Evolutionary conservation across 768 basidiomycete species (phyloP).

Genomic region (Russula ochroleuca): DNA sequence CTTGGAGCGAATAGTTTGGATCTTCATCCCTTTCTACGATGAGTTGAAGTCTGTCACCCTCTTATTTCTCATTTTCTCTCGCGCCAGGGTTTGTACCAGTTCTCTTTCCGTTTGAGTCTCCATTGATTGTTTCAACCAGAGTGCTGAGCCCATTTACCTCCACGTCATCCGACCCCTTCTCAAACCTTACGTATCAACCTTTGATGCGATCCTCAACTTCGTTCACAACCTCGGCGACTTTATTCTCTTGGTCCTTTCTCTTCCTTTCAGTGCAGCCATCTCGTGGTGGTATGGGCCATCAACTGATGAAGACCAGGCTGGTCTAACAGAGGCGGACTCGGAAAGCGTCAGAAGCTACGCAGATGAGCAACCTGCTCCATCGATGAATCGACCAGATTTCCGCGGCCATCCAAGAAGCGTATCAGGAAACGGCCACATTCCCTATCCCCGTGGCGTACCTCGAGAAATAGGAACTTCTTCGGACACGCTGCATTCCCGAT

Average conservation of each 20-base stretch:
- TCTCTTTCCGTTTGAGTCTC: neutral
- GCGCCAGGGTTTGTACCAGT: conserved; percentile 52
- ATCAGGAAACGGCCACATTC: neutral
- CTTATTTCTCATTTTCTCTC: conserved; percentile 70
- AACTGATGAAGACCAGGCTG: conserved; percentile 19
- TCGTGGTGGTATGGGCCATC: conserved; percentile 33
- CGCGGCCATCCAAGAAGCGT: neutral
- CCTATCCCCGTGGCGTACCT: conserved; percentile 8
- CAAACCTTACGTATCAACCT: conserved; percentile 63
- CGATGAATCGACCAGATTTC: neutral
- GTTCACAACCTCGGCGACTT: conserved; percentile 59
- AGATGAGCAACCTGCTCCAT: conserved; percentile 17
- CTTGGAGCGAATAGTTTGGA: conserved; percentile 56
- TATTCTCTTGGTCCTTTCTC: conserved; percentile 43
- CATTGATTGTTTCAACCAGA: conserved; percentile 41
- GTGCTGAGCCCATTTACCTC: conserved; percentile 80
- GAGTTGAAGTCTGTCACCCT: conserved; percentile 73
- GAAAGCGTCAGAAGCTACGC: conserved; percentile 24
- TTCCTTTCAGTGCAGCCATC: conserved; percentile 39
- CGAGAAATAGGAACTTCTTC: conserved; percentile 8
- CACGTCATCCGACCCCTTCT: conserved; percentile 75
- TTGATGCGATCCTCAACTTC: conserved; percentile 63
- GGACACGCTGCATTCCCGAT: conserved; percentile 13
- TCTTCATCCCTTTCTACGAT: conserved; percentile 80
- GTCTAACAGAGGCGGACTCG: conserved; percentile 25